Conservation (phyloP, 768 basidiomycete species). For the Leccinum disarticulatum region DNA sequence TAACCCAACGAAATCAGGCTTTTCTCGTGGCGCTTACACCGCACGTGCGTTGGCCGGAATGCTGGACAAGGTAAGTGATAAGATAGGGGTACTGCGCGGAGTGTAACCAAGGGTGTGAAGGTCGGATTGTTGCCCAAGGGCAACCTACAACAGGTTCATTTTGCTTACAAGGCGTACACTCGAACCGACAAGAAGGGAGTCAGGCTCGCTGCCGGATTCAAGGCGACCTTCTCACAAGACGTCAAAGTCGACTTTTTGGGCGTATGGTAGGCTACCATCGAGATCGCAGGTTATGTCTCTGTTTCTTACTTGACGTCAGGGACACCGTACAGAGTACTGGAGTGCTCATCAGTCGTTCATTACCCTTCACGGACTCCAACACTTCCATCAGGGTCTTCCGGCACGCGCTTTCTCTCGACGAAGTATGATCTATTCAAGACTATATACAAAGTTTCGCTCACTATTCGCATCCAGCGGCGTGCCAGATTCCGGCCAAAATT, state of each 20-base stretch:
- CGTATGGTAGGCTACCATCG: slow-evolving; percentile 53
- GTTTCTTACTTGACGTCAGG: slow-evolving; percentile 38
- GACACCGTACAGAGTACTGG: slow-evolving; percentile 83
- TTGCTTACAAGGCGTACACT: slow-evolving; percentile 75
- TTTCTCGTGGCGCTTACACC: slow-evolving; percentile 73
- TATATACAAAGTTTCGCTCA: slow-evolving; percentile 9
- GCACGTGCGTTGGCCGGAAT: slow-evolving; percentile 74
- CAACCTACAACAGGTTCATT: slow-evolving; percentile 66
- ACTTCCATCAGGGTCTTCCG: slow-evolving; percentile 66
- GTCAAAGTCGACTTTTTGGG: slow-evolving; percentile 77
- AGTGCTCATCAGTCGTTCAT: slow-evolving; percentile 48
- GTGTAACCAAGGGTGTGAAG: slow-evolving; percentile 33
- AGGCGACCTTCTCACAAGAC: slow-evolving; percentile 62
- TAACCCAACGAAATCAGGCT: slow-evolving; percentile 46
- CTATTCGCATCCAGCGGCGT: slow-evolving; percentile 47
- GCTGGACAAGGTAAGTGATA: slow-evolving; percentile 54
- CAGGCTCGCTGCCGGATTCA: slow-evolving; percentile 62
- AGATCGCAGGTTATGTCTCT: neutral
- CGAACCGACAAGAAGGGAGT: slow-evolving; percentile 47
- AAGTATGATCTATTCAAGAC: slow-evolving; percentile 41
- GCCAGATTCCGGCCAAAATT: slow-evolving; percentile 63
- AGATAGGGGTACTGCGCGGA: neutral
- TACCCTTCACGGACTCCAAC: slow-evolving; percentile 71
- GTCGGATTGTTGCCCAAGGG: slow-evolving; percentile 69
- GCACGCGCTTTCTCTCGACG: slow-evolving; percentile 77